A percentile compares a stretch with the other conserved stretches of the same genome.
Conservation (phyloP, 2,329 filamentous ascomycete genomes). For the Verticillium zaregamsianum region DNA sequence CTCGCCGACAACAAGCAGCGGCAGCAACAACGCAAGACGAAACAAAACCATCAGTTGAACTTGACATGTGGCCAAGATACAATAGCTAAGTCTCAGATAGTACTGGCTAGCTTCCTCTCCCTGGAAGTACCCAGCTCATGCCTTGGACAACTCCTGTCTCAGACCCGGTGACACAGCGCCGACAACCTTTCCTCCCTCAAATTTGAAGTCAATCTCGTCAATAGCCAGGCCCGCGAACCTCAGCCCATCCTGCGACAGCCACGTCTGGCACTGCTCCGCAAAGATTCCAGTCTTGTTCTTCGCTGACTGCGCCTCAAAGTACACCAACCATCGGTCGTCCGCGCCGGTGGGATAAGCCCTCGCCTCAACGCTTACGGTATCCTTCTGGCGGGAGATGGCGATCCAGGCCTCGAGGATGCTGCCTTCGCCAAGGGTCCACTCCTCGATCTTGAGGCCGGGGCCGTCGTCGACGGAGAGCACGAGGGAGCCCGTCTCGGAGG, state of each 20-base stretch:
- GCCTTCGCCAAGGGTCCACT: slow-evolving; percentile 31
- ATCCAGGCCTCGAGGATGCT: neutral
- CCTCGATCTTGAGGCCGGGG: slow-evolving; percentile 32
- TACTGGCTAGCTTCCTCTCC: too few relatives aligned
- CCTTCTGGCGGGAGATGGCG: neutral
- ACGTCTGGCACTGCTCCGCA: neutral
- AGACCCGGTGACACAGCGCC: neutral
- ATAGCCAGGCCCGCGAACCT: neutral
- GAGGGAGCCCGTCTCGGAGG: slow-evolving; percentile 21
- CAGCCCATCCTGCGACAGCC: neutral
- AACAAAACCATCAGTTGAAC: neutral
- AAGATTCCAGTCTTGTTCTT: neutral
- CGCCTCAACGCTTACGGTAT: neutral
- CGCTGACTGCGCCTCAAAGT: neutral
- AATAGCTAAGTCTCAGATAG: neutral
- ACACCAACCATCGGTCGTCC: neutral
- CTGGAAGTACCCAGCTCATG: neutral
- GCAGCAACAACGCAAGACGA: neutral
- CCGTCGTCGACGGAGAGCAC: slow-evolving; percentile 32
- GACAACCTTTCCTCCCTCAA: neutral
- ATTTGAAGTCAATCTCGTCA: slow-evolving; percentile 1
- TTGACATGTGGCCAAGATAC: neutral
- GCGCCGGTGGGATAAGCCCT: neutral
- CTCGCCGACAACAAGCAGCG: too few relatives aligned
- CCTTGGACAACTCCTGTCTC: neutral